phyloP scores from a whole-genome alignment of 1,139 yeast genomes.

The Yamadazyma oceani region DNA sequence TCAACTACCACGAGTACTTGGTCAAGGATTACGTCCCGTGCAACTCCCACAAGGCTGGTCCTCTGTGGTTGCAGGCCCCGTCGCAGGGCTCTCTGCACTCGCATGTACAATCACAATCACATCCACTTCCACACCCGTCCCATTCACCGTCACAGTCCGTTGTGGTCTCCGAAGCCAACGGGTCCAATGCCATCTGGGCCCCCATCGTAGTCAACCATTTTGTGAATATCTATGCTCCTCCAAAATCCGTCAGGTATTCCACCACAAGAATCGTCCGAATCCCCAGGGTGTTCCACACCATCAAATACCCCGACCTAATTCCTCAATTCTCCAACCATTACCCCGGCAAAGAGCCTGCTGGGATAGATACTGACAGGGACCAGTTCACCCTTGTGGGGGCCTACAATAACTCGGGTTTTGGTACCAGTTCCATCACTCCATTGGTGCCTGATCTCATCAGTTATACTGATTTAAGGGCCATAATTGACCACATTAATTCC shows the following conservation, averaged over 20 bases:
- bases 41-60: too few species aligned
- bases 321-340: conserved; percentile 59
- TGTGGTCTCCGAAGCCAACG: too few species aligned
- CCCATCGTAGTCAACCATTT: conserved; percentile 60
- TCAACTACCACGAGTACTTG: conserved; percentile 66
- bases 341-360: conserved; percentile 74
- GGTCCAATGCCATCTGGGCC: conserved; percentile 14
- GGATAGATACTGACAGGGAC: conserved; percentile 24
- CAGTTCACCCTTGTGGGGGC: conserved; percentile 38
- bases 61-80: too few species aligned
- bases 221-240: conserved; percentile 50
- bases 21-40: conserved; percentile 33
- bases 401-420: conserved; percentile 45
- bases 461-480: conserved; percentile 34
- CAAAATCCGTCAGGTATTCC: conserved; percentile 26
- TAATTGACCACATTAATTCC: conserved; percentile 48
- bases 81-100: too few species aligned
- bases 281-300: conserved; percentile 49
- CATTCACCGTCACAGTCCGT: too few species aligned
- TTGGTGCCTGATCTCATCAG: conserved; percentile 41
- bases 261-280: conserved; percentile 61
- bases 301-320: conserved; percentile 31
- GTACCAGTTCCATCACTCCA: conserved; percentile 56
- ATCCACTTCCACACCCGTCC: too few species aligned
- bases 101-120: too few species aligned